Evolutionary conservation across 106 monocot species (phyloP).

Genomic region (Cymbidium sinense): DNA sequence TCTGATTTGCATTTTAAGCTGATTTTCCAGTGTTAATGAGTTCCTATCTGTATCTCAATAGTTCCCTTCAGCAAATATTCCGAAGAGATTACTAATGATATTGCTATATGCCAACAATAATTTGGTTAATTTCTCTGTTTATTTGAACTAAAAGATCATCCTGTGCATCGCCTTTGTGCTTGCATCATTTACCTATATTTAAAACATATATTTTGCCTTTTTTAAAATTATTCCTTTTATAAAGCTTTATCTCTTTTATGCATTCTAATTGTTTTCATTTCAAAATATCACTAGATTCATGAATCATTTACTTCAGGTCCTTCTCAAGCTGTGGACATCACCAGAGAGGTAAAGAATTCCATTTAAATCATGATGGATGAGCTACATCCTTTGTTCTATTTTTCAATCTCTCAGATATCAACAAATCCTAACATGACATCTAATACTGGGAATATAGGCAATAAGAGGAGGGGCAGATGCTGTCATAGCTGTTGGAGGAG

Average conservation of each 20-base stretch:
- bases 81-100: too few relatives aligned
- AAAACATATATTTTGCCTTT: not conserved
- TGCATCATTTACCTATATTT: too few relatives aligned
- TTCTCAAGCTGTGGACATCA: slow-evolving; percentile 72
- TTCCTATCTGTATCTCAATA: too few relatives aligned
- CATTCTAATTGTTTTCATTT: not conserved
- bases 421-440: not conserved
- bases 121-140: too few relatives aligned
- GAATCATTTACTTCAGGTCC: slow-evolving; percentile 87
- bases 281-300: slow-evolving; percentile 38
- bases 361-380: slow-evolving; percentile 24
- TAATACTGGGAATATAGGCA: slow-evolving; percentile 38
- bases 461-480: slow-evolving; percentile 91
- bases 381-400: slow-evolving; percentile 4
- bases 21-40: too few relatives aligned
- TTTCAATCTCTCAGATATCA: not conserved
- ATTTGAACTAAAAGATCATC: too few relatives aligned
- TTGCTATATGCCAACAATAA: too few relatives aligned
- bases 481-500: slow-evolving; percentile 97
- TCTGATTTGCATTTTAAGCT: too few relatives aligned
- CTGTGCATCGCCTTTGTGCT: too few relatives aligned
- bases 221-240: not conserved
- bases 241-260: not conserved
- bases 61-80: too few relatives aligned
- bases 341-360: slow-evolving; percentile 71